Evolutionary conservation across 2,329 filamentous ascomycete species (phyloP).

Genomic region (Pyricularia pennisetigena): DNA sequence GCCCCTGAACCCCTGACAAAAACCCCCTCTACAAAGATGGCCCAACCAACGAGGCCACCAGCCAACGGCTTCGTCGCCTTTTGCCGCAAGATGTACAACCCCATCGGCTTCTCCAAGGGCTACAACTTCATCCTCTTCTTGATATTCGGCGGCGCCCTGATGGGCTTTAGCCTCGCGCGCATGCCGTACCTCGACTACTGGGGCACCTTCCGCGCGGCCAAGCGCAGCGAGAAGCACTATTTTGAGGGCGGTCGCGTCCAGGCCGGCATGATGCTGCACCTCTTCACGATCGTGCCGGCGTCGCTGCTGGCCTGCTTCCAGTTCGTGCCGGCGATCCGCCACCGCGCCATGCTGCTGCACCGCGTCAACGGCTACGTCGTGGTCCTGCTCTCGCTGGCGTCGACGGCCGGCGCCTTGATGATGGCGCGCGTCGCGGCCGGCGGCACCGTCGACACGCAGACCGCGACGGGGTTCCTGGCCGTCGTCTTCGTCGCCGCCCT

Average conservation of each 20-base stretch:
- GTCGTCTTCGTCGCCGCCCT: conserved; percentile 27
- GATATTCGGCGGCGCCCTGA: conserved; percentile 32
- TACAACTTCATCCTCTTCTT: conserved; percentile 49
- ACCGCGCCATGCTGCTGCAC: conserved; percentile 42
- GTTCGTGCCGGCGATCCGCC: conserved; percentile 36
- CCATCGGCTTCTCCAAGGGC: conserved; percentile 42
- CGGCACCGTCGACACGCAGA: conserved; percentile 40
- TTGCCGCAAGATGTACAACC: conserved; percentile 26
- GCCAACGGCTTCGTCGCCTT: conserved; percentile 9
- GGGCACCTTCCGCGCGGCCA: conserved; percentile 19
- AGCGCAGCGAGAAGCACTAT: conserved; percentile 29
- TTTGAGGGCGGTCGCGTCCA: conserved; percentile 18
- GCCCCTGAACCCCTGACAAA: neutral
- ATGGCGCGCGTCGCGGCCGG: conserved; percentile 41
- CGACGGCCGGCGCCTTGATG: conserved; percentile 41
- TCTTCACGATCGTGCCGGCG: conserved; percentile 34
- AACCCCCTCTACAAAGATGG: neutral
- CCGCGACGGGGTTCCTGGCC: conserved; percentile 28
- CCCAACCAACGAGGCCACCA: neutral
- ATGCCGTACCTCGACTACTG: conserved; percentile 38
- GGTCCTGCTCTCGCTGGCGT: conserved; percentile 33
- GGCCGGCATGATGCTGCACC: conserved; percentile 34
- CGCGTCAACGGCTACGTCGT: conserved; percentile 50
- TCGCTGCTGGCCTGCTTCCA: conserved; percentile 33
- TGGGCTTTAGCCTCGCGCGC: conserved; percentile 38